Conservation (phyloP, 345 rosid species). For the Lepidium aucheri region DNA sequence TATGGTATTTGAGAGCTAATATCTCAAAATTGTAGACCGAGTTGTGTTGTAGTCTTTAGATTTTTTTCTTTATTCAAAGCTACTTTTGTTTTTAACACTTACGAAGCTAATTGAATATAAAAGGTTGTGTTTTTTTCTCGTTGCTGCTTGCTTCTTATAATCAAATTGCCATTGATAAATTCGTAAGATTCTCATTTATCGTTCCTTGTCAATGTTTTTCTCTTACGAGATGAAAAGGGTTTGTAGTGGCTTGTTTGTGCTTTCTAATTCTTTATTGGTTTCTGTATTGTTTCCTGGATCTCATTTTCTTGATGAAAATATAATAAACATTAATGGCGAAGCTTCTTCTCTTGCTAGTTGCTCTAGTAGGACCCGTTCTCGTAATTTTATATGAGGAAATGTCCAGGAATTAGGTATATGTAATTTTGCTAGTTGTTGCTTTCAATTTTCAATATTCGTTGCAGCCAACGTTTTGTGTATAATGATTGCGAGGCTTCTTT, state of each 20-base stretch:
- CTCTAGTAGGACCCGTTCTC: neutral
- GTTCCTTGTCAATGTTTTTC: too few relatives aligned
- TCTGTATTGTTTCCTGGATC: neutral
- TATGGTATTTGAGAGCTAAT: neutral
- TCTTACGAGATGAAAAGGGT: neutral
- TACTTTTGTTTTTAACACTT: neutral
- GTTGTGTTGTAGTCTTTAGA: slow-evolving; percentile 2
- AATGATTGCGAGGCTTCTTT: neutral
- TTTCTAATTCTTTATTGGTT: neutral
- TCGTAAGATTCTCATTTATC: neutral
- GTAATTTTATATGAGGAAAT: neutral
- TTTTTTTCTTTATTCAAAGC: neutral
- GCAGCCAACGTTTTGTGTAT: neutral
- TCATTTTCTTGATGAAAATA: neutral
- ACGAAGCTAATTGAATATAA: too few relatives aligned
- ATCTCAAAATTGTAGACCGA: neutral
- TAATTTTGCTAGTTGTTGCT: neutral
- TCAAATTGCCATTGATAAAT: neutral
- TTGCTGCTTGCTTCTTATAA: neutral
- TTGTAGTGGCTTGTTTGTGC: neutral
- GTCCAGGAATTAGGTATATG: neutral
- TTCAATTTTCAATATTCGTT: neutral
- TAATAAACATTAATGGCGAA: neutral
- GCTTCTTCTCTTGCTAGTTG: neutral
- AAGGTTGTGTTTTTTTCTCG: neutral